phyloP scores from a whole-genome alignment of 495 filamentous ascomycete genomes.

The Neurospora terricola region DNA sequence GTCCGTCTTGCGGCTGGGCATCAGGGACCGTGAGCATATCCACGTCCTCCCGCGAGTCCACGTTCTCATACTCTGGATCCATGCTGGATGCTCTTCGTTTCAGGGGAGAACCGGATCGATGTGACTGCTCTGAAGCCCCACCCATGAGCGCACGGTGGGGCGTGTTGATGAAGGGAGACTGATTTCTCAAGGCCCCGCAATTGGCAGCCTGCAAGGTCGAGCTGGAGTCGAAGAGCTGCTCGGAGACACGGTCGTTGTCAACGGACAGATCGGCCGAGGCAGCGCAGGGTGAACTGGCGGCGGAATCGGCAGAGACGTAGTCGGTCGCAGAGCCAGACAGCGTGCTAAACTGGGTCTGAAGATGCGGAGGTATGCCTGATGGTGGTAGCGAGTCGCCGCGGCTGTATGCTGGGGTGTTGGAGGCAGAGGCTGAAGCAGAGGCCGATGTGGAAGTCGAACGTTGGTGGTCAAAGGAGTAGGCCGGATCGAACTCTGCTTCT shows the following conservation, averaged over 20 bases:
- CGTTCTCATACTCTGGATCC: slow-evolving; percentile 29
- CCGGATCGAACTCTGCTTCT: slow-evolving; percentile 23
- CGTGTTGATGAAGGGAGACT: slow-evolving; percentile 32
- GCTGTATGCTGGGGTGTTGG: slow-evolving; percentile 44
- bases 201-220: slow-evolving; percentile 13
- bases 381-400: slow-evolving; percentile 47
- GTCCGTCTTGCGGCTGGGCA: slow-evolving; percentile 1
- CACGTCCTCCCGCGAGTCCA: slow-evolving; percentile 34
- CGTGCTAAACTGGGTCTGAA: slow-evolving; percentile 38
- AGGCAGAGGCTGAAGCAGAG: slow-evolving; percentile 27
- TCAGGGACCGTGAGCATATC: slow-evolving; percentile 33
- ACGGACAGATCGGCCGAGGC: slow-evolving; percentile 65
- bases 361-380: slow-evolving; percentile 36
- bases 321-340: slow-evolving; percentile 33
- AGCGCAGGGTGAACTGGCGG: slow-evolving; percentile 58
- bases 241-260: slow-evolving; percentile 48
- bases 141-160: slow-evolving; percentile 42
- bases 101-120: slow-evolving; percentile 44
- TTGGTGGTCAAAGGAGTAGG: neutral
- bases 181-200: slow-evolving; percentile 16
- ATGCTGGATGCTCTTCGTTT: slow-evolving; percentile 46
- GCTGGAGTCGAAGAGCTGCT: slow-evolving; percentile 25
- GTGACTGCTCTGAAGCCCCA: slow-evolving; percentile 38
- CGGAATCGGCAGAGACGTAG: slow-evolving; percentile 34
- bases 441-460: slow-evolving; percentile 29